These are phyloP conservation scores for Beauveria scarabaeidicola DNA, from an alignment of 2,329 filamentous ascomycete species.

Conservation along the genomic window DNA sequence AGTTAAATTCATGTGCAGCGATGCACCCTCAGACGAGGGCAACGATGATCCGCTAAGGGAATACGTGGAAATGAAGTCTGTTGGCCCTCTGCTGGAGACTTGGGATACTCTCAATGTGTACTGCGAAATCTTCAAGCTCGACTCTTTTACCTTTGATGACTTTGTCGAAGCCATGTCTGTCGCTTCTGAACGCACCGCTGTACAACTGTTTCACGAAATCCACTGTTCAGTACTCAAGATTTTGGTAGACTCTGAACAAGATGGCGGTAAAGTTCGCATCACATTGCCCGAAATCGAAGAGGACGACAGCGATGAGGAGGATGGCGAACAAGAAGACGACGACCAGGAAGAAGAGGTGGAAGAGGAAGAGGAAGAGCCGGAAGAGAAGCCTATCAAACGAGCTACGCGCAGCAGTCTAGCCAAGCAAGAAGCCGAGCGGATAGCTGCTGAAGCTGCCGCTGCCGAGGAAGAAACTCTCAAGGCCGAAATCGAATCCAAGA, in stretches of 20 bases:
- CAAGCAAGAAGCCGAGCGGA: slow-evolving; percentile 65
- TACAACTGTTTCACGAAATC: slow-evolving; percentile 80
- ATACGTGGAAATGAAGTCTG: slow-evolving; percentile 70
- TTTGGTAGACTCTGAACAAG: slow-evolving; percentile 65
- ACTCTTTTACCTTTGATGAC: slow-evolving; percentile 97
- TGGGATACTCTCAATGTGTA: slow-evolving; percentile 99
- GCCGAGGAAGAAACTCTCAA: slow-evolving; percentile 41
- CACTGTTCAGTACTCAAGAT: slow-evolving; percentile 88
- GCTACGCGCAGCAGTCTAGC: slow-evolving; percentile 81
- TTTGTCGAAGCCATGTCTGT: slow-evolving; percentile 82
- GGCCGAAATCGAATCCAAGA: slow-evolving; percentile 42
- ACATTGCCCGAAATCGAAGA: slow-evolving; percentile 66
- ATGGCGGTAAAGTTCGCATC: slow-evolving; percentile 72
- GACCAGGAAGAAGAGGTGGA: slow-evolving; percentile 47
- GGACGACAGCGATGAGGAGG: slow-evolving; percentile 59
- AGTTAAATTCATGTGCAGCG: slow-evolving; percentile 67
- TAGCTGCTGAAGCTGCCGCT: slow-evolving; percentile 52
- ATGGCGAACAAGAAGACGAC: slow-evolving; percentile 48
- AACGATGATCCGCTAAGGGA: slow-evolving; percentile 21
- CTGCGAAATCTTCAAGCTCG: slow-evolving; percentile 84
- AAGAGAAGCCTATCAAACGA: slow-evolving; percentile 56
- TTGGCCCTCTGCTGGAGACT: slow-evolving; percentile 78
- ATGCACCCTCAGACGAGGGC: slow-evolving; percentile 46
- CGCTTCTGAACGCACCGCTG: slow-evolving; percentile 62
- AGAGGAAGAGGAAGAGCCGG: slow-evolving; percentile 59